These are phyloP conservation scores for Stereocaulon alpinum DNA, from an alignment of 495 filamentous ascomycete genomes.

Conservation along the genomic window DNA sequence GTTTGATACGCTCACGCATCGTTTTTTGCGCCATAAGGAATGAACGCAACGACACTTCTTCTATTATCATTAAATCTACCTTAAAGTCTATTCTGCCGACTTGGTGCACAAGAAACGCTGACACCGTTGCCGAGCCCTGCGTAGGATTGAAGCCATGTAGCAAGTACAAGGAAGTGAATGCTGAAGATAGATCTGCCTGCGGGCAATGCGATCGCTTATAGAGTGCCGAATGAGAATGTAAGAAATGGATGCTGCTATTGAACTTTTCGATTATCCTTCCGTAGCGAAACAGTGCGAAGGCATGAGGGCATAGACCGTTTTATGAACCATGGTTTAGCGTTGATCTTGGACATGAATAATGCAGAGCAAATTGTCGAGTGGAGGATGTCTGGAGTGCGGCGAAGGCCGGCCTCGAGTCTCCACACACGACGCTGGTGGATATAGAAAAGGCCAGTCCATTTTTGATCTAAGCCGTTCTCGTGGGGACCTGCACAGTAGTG, in stretches of 20 bases:
- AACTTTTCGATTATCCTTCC: conserved; percentile 1
- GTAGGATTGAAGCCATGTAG: not conserved
- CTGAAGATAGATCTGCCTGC: not conserved
- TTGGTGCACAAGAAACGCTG: not conserved
- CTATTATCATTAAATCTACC: not conserved
- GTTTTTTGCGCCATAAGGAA: not conserved
- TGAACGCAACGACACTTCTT: not conserved
- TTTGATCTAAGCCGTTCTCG: not conserved
- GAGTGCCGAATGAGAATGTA: not conserved
- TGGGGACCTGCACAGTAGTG: not conserved
- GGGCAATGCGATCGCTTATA: not conserved
- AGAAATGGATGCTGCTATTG: not conserved
- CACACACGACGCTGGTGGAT: not conserved
- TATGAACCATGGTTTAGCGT: not conserved
- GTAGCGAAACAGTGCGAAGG: conserved; percentile 8
- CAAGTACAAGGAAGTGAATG: not conserved
- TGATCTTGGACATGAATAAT: not conserved
- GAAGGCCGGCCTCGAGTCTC: too few relatives aligned
- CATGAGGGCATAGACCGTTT: not conserved
- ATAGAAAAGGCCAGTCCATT: not conserved
- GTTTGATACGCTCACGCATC: too few relatives aligned
- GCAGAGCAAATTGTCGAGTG: not conserved
- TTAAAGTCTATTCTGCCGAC: not conserved
- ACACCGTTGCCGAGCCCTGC: not conserved
- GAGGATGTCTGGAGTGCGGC: not conserved